Percentiles rank a stretch among this genome's conserved stretches.
These are phyloP conservation scores for Penicillium sp. DNA, from an alignment of 2,329 filamentous ascomycete genomes.

Conservation along the genomic window DNA sequence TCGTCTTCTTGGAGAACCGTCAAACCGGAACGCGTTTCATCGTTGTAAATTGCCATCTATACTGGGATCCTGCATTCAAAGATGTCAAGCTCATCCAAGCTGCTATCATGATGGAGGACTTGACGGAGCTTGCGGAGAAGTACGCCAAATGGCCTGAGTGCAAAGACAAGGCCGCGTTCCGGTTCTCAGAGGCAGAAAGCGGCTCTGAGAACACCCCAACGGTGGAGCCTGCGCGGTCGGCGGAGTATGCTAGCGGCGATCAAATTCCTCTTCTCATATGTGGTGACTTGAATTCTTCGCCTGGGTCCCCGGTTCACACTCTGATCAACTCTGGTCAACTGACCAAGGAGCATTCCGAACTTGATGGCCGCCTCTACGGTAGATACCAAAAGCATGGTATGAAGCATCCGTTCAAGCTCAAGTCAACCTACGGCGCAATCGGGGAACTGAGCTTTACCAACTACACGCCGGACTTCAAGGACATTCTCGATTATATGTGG, in stretches of 20 bases:
- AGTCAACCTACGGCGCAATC: slow-evolving; percentile 82
- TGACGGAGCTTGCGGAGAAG: slow-evolving; percentile 80
- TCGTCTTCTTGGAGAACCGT: slow-evolving; percentile 90
- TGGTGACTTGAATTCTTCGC: slow-evolving; percentile 92
- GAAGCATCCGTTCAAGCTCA: slow-evolving; percentile 88
- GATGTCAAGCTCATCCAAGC: slow-evolving; percentile 98
- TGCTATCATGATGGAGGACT: slow-evolving; percentile 88
- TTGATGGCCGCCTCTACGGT: slow-evolving; percentile 80
- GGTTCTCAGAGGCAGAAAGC: slow-evolving; percentile 51
- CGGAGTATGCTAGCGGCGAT: slow-evolving; percentile 80
- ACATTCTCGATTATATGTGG: slow-evolving; percentile 96
- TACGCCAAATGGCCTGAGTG: slow-evolving; percentile 77
- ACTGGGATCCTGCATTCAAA: slow-evolving; percentile 85
- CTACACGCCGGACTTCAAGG: slow-evolving; percentile 89
- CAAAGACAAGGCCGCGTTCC: slow-evolving; percentile 68
- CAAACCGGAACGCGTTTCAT: slow-evolving; percentile 87
- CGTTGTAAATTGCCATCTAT: slow-evolving; percentile 89
- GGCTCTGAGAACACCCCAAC: slow-evolving; percentile 46
- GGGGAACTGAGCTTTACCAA: slow-evolving; percentile 92
- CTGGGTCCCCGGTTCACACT: slow-evolving; percentile 86
- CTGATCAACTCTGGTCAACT: slow-evolving; percentile 79
- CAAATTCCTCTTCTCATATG: slow-evolving; percentile 90
- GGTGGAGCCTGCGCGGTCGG: slow-evolving; percentile 69
- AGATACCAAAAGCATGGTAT: slow-evolving; percentile 91
- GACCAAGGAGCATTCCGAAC: slow-evolving; percentile 73